phyloP scores from a whole-genome alignment of 73 alveolate species.

The Stentor coeruleus region DNA sequence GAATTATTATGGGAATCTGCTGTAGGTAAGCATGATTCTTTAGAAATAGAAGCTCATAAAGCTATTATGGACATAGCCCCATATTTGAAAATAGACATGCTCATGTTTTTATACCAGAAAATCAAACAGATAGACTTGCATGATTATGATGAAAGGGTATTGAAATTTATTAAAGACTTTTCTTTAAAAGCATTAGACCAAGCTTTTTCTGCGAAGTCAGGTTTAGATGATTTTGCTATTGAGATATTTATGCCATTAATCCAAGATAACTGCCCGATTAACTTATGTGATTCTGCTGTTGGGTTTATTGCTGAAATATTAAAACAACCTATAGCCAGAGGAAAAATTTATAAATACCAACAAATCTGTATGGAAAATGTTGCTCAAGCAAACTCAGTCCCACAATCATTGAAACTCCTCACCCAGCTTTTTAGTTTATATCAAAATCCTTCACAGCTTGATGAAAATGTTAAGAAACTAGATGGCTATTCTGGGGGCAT shows the following conservation, averaged over 20 bases:
- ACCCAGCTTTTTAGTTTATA: not conserved
- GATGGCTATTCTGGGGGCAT: not conserved
- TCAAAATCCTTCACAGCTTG: not conserved
- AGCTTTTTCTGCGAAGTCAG: not conserved
- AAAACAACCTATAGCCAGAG: not conserved
- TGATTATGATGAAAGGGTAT: conserved; percentile 47
- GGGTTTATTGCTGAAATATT: not conserved
- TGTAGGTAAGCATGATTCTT: conserved; percentile 38
- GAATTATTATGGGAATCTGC: conserved; percentile 37
- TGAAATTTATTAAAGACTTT: conserved; percentile 57
- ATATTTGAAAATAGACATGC: conserved; percentile 12
- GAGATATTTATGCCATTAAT: not conserved
- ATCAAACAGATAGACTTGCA: conserved; percentile 33
- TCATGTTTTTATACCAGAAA: conserved; percentile 21
- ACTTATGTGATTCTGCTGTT: not conserved
- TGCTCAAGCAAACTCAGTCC: not conserved
- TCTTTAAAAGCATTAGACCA: conserved; percentile 29
- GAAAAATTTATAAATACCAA: not conserved
- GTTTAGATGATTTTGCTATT: not conserved
- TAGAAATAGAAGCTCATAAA: conserved; percentile 28
- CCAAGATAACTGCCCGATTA: not conserved
- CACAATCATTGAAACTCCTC: not conserved
- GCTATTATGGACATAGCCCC: conserved; percentile 27
- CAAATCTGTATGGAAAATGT: not conserved
- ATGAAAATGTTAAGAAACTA: not conserved